Percentiles rank a stretch among this genome's conserved stretches.
Conservation (phyloP, 108 stramenopile genomes). For the Skeletonema marinoi region DNA sequence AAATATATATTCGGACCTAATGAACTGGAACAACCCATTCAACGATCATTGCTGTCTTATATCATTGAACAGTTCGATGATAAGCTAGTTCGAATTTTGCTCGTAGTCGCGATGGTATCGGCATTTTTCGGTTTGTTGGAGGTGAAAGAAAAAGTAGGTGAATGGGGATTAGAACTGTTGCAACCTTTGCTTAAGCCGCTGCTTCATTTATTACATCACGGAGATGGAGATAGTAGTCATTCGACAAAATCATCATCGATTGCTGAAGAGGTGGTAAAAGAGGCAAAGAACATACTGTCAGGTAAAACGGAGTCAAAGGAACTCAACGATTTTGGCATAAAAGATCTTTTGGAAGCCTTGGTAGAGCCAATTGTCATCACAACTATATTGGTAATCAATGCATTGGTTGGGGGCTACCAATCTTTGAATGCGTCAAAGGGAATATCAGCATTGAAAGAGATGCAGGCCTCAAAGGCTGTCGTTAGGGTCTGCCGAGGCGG, state of each 20-base stretch:
- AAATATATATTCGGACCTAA: constrained; percentile 64
- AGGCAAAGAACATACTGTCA: constrained; percentile 7
- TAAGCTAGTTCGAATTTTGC: constrained; percentile 83
- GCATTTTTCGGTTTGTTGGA: constrained; percentile 79
- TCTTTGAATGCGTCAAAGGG: constrained; percentile 91
- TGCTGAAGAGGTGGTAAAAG: constrained; percentile 31
- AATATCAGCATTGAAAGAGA: constrained; percentile 75
- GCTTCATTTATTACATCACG: constrained; percentile 6
- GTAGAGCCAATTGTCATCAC: constrained; percentile 97
- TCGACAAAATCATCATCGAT: constrained; percentile 18
- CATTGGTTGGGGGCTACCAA: constrained; percentile 96
- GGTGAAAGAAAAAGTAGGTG: constrained; percentile 43
- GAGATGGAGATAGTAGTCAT: neutral
- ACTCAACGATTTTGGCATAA: constrained; percentile 51
- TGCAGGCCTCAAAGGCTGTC: constrained; percentile 69
- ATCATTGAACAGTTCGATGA: constrained; percentile 90
- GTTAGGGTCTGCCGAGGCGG: constrained; percentile 16
- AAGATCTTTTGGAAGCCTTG: constrained; percentile 60
- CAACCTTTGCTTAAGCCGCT: constrained; percentile 5
- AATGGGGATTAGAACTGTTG: constrained; percentile 20
- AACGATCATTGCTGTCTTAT: constrained; percentile 54
- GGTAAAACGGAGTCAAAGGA: constrained; percentile 7
- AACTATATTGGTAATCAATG: constrained; percentile 94
- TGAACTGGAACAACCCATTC: constrained; percentile 45
- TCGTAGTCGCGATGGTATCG: constrained; percentile 72